These are phyloP conservation scores for Sugiyamaella chiloensis DNA, from an alignment of 805 yeast species.

Conservation along the genomic window DNA sequence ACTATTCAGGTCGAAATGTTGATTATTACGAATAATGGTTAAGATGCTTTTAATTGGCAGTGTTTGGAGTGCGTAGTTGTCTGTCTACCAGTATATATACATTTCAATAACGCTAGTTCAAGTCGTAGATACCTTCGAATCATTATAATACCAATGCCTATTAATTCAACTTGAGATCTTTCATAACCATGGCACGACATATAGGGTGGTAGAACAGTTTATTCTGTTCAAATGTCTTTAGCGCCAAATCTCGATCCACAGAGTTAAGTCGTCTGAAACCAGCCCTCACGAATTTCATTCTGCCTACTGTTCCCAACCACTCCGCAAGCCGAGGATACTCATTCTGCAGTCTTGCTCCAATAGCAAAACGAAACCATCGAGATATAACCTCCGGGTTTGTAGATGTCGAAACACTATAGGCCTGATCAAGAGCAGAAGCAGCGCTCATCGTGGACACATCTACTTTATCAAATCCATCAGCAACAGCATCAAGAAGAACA, in stretches of 20 bases:
- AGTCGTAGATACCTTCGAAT: no score
- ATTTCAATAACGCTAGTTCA: no score
- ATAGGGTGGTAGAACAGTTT: slow-evolving; percentile 76
- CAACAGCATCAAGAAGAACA: slow-evolving; percentile 70
- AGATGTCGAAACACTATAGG: slow-evolving; percentile 50
- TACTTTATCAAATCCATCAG: slow-evolving; percentile 39
- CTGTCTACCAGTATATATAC: no score
- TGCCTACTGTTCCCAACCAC: slow-evolving; percentile 88
- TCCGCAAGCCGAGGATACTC: slow-evolving; percentile 56
- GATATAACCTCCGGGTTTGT: slow-evolving; percentile 77
- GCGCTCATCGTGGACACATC: slow-evolving; percentile 37
- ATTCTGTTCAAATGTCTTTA: slow-evolving; percentile 57
- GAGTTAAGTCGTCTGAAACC: slow-evolving; percentile 63
- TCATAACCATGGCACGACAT: slow-evolving; percentile 75
- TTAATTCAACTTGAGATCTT: no score
- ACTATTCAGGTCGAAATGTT: no score
- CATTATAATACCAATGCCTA: no score
- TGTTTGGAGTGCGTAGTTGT: no score
- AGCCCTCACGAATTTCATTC: slow-evolving; percentile 94
- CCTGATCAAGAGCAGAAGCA: slow-evolving; percentile 35
- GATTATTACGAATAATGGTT: no score
- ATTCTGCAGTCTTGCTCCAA: slow-evolving; percentile 49
- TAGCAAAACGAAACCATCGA: slow-evolving; percentile 70
- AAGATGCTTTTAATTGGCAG: no score
- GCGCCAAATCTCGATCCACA: slow-evolving; percentile 65